phyloP scores from a whole-genome alignment of 1,139 yeast genomes.

The Taphrina communis region DNA sequence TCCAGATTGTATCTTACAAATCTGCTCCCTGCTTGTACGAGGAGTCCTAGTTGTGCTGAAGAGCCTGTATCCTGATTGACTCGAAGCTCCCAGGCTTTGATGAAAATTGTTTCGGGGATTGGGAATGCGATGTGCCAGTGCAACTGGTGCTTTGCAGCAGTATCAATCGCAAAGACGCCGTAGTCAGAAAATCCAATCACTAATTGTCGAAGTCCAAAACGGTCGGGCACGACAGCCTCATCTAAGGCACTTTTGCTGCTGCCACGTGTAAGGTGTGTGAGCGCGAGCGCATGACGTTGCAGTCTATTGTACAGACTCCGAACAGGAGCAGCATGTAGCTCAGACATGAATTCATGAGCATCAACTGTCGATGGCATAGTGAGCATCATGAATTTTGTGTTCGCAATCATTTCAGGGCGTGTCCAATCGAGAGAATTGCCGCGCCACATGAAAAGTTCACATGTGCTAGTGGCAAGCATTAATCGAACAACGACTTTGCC shows the following conservation, averaged over 20 bases:
- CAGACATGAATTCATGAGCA: background rate
- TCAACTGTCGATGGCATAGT: background rate
- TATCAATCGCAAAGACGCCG: conserved; percentile 58
- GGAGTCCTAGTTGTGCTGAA: background rate
- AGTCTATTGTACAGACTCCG: background rate
- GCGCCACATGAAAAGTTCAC: conserved; percentile 31
- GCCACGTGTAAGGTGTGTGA: background rate
- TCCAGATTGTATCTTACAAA: background rate
- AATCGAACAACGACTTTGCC: conserved; percentile 21
- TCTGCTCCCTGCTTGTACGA: background rate
- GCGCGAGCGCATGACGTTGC: background rate
- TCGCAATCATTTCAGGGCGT: conserved; percentile 58
- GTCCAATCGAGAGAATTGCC: conserved; percentile 52
- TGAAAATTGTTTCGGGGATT: background rate
- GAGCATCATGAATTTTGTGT: conserved; percentile 54
- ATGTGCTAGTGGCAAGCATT: conserved; percentile 32
- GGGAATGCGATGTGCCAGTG: conserved; percentile 54
- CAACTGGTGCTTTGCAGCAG: conserved; percentile 52
- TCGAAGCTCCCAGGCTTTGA: background rate
- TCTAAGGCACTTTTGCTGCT: background rate
- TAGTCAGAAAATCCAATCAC: conserved; percentile 57
- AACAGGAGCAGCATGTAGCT: background rate
- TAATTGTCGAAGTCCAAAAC: conserved; percentile 61
- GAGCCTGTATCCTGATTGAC: background rate
- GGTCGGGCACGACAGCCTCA: conserved; percentile 44